Percentiles rank a stretch among this genome's conserved stretches.
phyloP scores from a whole-genome alignment of 306 rosid species.

The Echinosophora koreensis region DNA sequence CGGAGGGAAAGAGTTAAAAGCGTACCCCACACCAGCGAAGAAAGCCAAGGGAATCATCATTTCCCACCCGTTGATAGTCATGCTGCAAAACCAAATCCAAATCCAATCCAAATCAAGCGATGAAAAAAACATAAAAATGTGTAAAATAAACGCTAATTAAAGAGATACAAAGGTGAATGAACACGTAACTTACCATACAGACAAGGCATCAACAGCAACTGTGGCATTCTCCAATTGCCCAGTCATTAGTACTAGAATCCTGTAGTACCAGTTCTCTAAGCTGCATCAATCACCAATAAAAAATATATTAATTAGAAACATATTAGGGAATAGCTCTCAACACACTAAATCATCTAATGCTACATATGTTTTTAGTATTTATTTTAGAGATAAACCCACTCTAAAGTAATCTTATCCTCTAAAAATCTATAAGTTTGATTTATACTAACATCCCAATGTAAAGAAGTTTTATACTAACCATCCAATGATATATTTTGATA shows the following conservation, averaged over 20 bases:
- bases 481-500: too few species aligned
- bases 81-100: slow-evolving; percentile 55
- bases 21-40: slow-evolving; percentile 83
- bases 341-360: too few species aligned
- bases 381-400: too few species aligned
- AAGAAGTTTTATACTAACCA: too few species aligned
- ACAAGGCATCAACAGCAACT: slow-evolving; percentile 75
- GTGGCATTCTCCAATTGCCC: slow-evolving; percentile 73
- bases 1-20: neutral
- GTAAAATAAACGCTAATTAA: neutral
- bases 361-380: too few species aligned
- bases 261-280: slow-evolving; percentile 81
- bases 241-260: slow-evolving; percentile 73
- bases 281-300: slow-evolving; percentile 43
- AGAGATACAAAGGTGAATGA: neutral
- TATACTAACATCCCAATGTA: too few species aligned
- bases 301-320: too few species aligned
- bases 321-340: too few species aligned
- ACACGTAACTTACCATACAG: slow-evolving; percentile 59
- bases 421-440: too few species aligned
- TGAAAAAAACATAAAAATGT: neutral
- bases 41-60: slow-evolving; percentile 85
- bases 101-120: neutral
- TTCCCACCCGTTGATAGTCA: slow-evolving; percentile 87
- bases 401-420: too few species aligned